Base-by-base conservation (phyloP, 1,284 basidiomycete genomes). In the Rhodotorula sp. region DNA sequence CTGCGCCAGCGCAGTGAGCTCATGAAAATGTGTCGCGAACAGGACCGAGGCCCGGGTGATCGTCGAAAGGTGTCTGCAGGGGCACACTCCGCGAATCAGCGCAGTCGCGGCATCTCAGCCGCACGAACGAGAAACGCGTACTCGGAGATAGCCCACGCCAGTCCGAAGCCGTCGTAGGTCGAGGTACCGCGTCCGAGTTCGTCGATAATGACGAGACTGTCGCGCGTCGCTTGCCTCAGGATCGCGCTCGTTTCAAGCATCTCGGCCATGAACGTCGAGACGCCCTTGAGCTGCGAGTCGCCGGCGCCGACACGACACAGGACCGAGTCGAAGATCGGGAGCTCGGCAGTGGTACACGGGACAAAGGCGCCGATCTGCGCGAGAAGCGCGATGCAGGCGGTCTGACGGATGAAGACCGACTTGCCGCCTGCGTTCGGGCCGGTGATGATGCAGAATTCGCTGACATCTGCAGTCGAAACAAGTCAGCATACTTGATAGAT, bases 121-220 rank as follows among this genome's bases (percentile, higher is more conserved):
- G 5, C 6, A 15, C 49, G 38, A 16, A 38, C 21, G 18, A 49
- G 34, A 28, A 26, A 3, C 12, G 81, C 86, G 71, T 80, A 93
- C 93, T 99, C 97, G 48, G 93, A 95, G 77, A 99, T 99, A 1
- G 95, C 94, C 95, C 95, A 99, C 0, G 97, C 97, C 2, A 99
- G 85, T 18, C 97, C 97, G 78, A 99, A 99, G 1, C 97, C 97
- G 81, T 99, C 97, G 78, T 97, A 97, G 0, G 97, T 99, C 0
- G 94, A 97, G 1, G 97, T 99, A n/a, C 95, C 95, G 83, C 95
- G 85, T 47, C 95, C 95, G 0, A 99, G 87, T 81, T 99, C 97
- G 81, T 99, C 97, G 67, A 99, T 99, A 80, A 99, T 97, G 76
- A 99, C 91, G 56, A 99, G 83, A 1, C 94, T 97, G 81, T 99